These are phyloP conservation scores for Coemansia sp. DNA, from an alignment of 192 early-diverging fungal genomes.

Conservation along the genomic window DNA sequence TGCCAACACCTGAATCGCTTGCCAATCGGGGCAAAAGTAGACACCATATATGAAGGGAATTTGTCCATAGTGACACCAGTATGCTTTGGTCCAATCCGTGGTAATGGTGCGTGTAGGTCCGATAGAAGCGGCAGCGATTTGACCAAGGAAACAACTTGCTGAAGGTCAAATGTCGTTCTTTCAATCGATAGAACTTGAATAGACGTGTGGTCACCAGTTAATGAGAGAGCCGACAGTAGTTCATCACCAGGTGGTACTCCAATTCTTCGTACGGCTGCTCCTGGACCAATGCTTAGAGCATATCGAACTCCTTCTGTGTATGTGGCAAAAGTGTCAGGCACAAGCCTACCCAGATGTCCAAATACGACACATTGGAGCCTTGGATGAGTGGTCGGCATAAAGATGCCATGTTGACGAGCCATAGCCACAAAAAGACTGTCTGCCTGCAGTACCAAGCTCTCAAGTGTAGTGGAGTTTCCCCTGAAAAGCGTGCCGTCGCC, in stretches of 20 bases:
- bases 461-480: not conserved
- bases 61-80: not conserved
- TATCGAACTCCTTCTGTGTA: not conserved
- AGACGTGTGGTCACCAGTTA: not conserved
- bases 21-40: not conserved
- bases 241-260: not conserved
- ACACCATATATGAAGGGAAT: not conserved
- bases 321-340: not conserved
- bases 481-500: not conserved
- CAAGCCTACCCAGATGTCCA: not conserved
- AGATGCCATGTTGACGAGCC: not conserved
- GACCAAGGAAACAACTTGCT: not conserved
- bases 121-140: not conserved
- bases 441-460: not conserved
- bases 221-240: not conserved
- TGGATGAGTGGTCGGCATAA: not conserved
- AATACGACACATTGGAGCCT: not conserved
- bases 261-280: not conserved
- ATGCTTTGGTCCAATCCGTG: not conserved
- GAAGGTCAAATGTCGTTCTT: not conserved
- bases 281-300: not conserved
- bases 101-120: not conserved
- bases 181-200: not conserved
- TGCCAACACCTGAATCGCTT: not conserved
- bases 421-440: not conserved